phyloP scores from a whole-genome alignment of 2,329 filamentous ascomycete genomes.

The Eutypella sp. region DNA sequence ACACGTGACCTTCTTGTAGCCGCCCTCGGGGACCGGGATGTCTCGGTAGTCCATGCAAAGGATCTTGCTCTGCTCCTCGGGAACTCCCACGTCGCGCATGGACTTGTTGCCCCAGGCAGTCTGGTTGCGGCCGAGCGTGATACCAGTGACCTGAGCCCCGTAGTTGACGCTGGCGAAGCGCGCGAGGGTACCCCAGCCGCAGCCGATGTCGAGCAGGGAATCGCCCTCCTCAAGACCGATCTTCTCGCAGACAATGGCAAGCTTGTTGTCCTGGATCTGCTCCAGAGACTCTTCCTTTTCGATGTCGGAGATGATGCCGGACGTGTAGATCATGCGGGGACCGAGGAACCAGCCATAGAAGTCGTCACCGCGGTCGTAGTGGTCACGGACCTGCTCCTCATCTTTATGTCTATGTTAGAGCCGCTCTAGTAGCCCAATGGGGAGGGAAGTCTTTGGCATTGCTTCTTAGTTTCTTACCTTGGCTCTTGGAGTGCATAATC shows the following conservation, averaged over 20 bases:
- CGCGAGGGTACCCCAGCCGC: conserved; percentile 94
- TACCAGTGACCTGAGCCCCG: conserved; percentile 76
- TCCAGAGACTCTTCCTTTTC: conserved; percentile 86
- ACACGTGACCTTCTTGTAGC: conserved; percentile 93
- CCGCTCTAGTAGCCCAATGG: no score
- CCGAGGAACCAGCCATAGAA: conserved; percentile 99
- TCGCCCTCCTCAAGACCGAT: conserved; percentile 79
- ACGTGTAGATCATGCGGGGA: conserved; percentile 98
- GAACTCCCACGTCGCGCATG: conserved; percentile 73
- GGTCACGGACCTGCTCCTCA: conserved; percentile 94
- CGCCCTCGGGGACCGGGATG: conserved; percentile 70
- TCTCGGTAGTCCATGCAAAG: conserved; percentile 98
- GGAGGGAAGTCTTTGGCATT: no score
- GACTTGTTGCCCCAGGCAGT: conserved; percentile 94
- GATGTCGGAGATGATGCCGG: conserved; percentile 85
- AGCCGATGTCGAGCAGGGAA: conserved; percentile 87
- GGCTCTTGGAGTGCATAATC: conserved; percentile 85
- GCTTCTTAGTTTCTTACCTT: conserved; percentile 64
- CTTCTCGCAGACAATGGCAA: conserved; percentile 93
- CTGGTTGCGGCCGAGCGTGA: conserved; percentile 94
- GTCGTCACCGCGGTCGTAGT: conserved; percentile 97
- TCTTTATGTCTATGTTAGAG: conserved; percentile 50
- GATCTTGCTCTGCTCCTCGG: conserved; percentile 85
- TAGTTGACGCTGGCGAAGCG: conserved; percentile 92
- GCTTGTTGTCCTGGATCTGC: conserved; percentile 96